Evolutionary conservation across 2,329 filamentous ascomycete species (phyloP).

Genomic region (Hypoxylon sp.): DNA sequence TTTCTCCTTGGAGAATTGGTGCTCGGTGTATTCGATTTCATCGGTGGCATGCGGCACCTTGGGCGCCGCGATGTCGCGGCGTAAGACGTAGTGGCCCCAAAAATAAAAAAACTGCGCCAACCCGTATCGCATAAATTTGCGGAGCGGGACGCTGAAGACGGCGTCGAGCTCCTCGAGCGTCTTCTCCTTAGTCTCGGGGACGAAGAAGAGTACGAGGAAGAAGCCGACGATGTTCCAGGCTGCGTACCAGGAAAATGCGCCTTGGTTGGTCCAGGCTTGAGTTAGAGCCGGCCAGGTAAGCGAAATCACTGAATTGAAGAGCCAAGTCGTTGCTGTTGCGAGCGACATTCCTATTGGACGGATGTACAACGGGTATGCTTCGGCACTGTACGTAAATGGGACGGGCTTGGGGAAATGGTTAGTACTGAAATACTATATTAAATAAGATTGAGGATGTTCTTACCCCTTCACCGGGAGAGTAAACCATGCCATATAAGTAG

Average conservation of each 20-base stretch:
- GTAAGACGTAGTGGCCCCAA: slow-evolving; percentile 53
- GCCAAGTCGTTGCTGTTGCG: slow-evolving; percentile 67
- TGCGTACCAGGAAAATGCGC: slow-evolving; percentile 66
- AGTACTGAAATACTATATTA: slow-evolving; percentile 1
- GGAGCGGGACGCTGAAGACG: slow-evolving; percentile 55
- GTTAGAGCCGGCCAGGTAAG: slow-evolving; percentile 65
- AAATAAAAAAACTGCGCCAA: slow-evolving; percentile 53
- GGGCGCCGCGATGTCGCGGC: slow-evolving; percentile 50
- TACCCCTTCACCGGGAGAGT: slow-evolving; percentile 72
- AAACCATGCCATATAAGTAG: slow-evolving; percentile 66
- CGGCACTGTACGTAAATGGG: slow-evolving; percentile 77
- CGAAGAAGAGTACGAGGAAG: slow-evolving; percentile 59
- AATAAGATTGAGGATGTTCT: slow-evolving; percentile 50
- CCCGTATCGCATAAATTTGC: slow-evolving; percentile 56
- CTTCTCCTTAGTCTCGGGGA: slow-evolving; percentile 63
- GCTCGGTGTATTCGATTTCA: slow-evolving; percentile 47
- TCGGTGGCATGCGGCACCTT: slow-evolving; percentile 45
- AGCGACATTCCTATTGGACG: slow-evolving; percentile 74
- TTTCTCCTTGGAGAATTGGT: slow-evolving; percentile 50
- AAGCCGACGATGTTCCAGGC: slow-evolving; percentile 65
- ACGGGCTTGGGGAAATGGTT: slow-evolving; percentile 58
- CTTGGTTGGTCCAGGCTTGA: slow-evolving; percentile 61
- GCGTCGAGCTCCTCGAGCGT: slow-evolving; percentile 63
- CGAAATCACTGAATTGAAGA: slow-evolving; percentile 56
- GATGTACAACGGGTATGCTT: slow-evolving; percentile 76